Evolutionary conservation across 495 filamentous ascomycete genomes (phyloP).

Genomic region (Elasticomyces elasticus): DNA sequence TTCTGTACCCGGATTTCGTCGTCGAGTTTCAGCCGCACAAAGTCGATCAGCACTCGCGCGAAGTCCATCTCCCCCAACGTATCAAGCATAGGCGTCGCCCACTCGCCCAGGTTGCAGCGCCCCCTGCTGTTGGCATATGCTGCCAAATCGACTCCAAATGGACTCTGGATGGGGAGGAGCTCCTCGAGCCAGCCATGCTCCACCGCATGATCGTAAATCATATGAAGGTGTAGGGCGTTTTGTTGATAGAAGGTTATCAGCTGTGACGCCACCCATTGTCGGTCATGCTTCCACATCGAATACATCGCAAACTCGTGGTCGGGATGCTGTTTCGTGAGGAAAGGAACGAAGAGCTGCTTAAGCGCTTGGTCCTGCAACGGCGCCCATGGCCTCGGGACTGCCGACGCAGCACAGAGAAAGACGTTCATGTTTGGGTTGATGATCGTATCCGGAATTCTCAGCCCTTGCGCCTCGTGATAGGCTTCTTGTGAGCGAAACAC

Average conservation of each 20-base stretch:
- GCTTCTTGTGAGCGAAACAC: conserved; percentile 39
- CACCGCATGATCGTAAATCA: conserved; percentile 72
- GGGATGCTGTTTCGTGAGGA: conserved; percentile 51
- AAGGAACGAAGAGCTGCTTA: conserved; percentile 49
- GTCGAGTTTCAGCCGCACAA: conserved; percentile 71
- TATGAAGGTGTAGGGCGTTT: conserved; percentile 62
- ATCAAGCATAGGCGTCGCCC: conserved; percentile 55
- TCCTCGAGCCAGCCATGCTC: conserved; percentile 75
- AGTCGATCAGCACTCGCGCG: conserved; percentile 55
- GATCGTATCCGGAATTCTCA: conserved; percentile 48
- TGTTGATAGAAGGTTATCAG: conserved; percentile 69
- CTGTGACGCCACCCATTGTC: conserved; percentile 65
- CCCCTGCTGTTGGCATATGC: conserved; percentile 78
- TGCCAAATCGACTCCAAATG: conserved; percentile 79
- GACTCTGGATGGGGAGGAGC: conserved; percentile 61
- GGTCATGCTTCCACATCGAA: conserved; percentile 80
- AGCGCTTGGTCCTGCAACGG: conserved; percentile 53
- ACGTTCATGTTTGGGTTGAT: conserved; percentile 61
- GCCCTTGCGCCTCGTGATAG: conserved; percentile 32
- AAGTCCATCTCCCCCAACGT: conserved; percentile 49
- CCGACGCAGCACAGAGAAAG: conserved; percentile 70
- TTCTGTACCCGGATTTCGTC: conserved; percentile 64
- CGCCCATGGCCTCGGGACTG: conserved; percentile 56
- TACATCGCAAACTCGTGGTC: conserved; percentile 77
- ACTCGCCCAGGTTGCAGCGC: conserved; percentile 68